These are phyloP conservation scores for Melampsora americana DNA, from an alignment of 1,284 basidiomycete genomes.

Conservation along the genomic window DNA sequence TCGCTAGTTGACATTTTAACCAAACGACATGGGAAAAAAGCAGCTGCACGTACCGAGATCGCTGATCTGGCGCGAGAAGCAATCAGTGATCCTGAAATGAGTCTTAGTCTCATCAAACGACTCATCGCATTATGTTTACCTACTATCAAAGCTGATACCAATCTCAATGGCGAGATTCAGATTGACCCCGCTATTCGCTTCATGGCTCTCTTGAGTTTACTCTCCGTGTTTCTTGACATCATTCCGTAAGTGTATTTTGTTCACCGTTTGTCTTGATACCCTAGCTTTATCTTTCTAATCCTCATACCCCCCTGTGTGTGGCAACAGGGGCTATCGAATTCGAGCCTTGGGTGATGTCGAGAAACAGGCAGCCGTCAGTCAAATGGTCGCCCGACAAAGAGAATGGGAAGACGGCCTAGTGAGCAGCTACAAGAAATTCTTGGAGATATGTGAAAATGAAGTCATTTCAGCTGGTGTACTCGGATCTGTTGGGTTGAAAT, in stretches of 20 bases:
- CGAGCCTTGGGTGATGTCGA: conserved; percentile 84
- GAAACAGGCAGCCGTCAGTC: conserved; percentile 86
- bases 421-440: conserved; percentile 78
- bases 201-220: conserved; percentile 80
- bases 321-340: conserved; percentile 61
- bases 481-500: conserved; percentile 69
- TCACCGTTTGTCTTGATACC: too few relatives aligned
- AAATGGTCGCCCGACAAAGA: conserved; percentile 81
- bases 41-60: conserved; percentile 49
- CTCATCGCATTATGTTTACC: conserved; percentile 30
- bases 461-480: conserved; percentile 61
- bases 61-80: conserved; percentile 42
- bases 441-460: conserved; percentile 78
- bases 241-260: conserved; percentile 64
- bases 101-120: conserved; percentile 32
- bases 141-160: conserved; percentile 54
- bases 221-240: conserved; percentile 93
- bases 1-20: conserved; percentile 41
- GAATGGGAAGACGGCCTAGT: conserved; percentile 98
- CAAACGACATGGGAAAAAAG: conserved; percentile 47
- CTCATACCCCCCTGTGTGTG: neutral
- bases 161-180: conserved; percentile 60
- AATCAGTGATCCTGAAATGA: conserved; percentile 46
- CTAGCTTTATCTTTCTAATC: neutral
- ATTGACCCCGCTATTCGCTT: conserved; percentile 82